Evolutionary conservation across 371 early-diverging fungal species (phyloP).

Genomic region (Lichtheimia corymbifera): DNA sequence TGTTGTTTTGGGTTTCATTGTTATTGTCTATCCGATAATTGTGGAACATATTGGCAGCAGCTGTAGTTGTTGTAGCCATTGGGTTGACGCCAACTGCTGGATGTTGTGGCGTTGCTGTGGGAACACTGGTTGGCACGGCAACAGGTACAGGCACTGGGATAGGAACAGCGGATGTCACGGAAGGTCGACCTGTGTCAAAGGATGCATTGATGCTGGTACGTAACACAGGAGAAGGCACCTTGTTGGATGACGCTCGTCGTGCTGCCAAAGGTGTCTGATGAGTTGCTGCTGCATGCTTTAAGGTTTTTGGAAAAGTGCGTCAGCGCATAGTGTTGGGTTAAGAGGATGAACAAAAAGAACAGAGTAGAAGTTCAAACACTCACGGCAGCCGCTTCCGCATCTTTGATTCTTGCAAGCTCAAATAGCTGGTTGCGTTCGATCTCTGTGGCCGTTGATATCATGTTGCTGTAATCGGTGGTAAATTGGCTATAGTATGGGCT

Average conservation of each 20-base stretch:
- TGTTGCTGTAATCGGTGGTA: slow-evolving; percentile 10
- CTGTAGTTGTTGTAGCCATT: too few species aligned
- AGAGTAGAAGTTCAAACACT: neutral
- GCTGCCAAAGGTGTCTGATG: slow-evolving; percentile 11
- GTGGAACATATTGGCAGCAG: too few species aligned
- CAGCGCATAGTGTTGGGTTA: too few species aligned
- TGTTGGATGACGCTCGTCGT: slow-evolving; percentile 8
- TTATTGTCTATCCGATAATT: too few species aligned
- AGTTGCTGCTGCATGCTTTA: neutral
- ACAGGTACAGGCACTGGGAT: slow-evolving; percentile 9
- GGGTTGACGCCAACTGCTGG: neutral
- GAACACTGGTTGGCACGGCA: neutral
- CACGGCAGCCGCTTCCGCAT: neutral
- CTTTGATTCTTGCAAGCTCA: slow-evolving; percentile 8
- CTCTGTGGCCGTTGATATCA: slow-evolving; percentile 17
- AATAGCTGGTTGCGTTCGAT: slow-evolving; percentile 12
- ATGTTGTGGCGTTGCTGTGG: slow-evolving; percentile 2
- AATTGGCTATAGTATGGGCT: slow-evolving; percentile 8
- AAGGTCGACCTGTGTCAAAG: neutral
- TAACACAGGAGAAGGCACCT: slow-evolving; percentile 14
- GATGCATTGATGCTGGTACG: slow-evolving; percentile 6
- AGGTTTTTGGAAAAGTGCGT: neutral
- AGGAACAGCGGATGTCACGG: neutral
- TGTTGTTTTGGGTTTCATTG: neutral
- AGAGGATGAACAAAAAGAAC: too few species aligned